A percentile compares a stretch with the other conserved stretches of the same genome.
These are phyloP conservation scores for Aureobasidium sp. DNA, from an alignment of 2,329 filamentous ascomycete species.

Conservation along the genomic window DNA sequence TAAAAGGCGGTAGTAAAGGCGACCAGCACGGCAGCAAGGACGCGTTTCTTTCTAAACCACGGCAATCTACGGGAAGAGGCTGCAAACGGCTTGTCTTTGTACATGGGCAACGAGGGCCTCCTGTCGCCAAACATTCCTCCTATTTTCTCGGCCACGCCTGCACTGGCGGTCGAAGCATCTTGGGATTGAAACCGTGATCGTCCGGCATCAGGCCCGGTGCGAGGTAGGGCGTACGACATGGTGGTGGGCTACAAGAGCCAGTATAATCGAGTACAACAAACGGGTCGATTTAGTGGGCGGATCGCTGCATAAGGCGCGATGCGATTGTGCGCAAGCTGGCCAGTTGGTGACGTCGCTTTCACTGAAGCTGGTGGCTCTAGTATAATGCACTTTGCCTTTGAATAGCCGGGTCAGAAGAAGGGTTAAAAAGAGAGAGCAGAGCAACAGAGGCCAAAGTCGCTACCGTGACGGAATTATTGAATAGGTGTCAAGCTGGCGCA, in stretches of 20 bases:
- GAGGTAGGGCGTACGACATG: conserved; percentile 10
- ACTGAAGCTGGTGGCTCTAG: neutral
- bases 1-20: conserved; percentile 54
- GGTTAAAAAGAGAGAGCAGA: neutral
- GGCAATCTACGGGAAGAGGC: conserved; percentile 47
- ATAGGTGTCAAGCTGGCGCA: neutral
- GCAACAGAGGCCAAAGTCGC: neutral
- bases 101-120: conserved; percentile 67
- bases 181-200: conserved; percentile 9
- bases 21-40: conserved; percentile 44
- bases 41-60: conserved; percentile 56
- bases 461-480: neutral
- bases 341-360: neutral
- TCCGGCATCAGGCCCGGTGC: neutral
- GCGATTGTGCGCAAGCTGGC: conserved; percentile 8
- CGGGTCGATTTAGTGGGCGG: neutral
- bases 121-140: conserved; percentile 55
- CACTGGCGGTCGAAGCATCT: conserved; percentile 11
- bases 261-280: neutral
- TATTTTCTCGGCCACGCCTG: conserved; percentile 36
- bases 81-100: conserved; percentile 95
- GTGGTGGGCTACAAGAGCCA: neutral
- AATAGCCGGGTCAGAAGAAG: no score
- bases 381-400: neutral
- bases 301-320: conserved; percentile 3